Evolutionary conservation across 2,329 filamentous ascomycete genomes (phyloP).

Genomic region (Pseudocercospora cruenta): DNA sequence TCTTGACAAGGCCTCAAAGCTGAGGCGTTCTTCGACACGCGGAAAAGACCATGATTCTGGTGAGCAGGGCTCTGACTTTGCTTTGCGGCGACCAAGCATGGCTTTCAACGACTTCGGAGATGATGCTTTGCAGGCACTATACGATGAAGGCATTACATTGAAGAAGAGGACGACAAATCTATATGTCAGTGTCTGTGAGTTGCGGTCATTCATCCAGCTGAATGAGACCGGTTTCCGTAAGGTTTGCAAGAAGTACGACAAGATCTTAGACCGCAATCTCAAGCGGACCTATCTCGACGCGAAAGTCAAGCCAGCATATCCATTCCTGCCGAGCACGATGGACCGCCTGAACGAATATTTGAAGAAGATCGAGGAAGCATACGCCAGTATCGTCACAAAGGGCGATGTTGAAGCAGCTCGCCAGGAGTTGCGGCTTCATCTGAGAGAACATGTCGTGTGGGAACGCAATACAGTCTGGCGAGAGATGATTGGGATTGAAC

Average conservation of each 20-base stretch:
- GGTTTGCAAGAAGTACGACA: slow-evolving; percentile 97
- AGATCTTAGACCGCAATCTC: slow-evolving; percentile 82
- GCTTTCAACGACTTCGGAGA: slow-evolving; percentile 80
- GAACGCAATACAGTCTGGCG: slow-evolving; percentile 98
- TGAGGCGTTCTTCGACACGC: slow-evolving; percentile 20
- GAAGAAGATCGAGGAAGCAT: slow-evolving; percentile 73
- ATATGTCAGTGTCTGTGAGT: slow-evolving; percentile 90
- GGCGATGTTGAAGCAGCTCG: slow-evolving; percentile 77
- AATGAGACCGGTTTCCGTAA: slow-evolving; percentile 97
- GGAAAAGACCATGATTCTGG: slow-evolving; percentile 28
- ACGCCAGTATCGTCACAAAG: slow-evolving; percentile 78
- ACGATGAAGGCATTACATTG: slow-evolving; percentile 76
- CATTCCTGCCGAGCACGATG: slow-evolving; percentile 76
- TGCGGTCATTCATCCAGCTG: slow-evolving; percentile 93
- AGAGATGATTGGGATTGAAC: slow-evolving; percentile 97
- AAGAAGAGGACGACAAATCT: slow-evolving; percentile 88
- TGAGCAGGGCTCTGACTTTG: slow-evolving; percentile 21
- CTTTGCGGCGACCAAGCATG: slow-evolving; percentile 61
- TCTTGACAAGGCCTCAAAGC: slow-evolving; percentile 22
- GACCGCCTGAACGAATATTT: slow-evolving; percentile 73
- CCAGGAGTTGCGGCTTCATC: slow-evolving; percentile 83
- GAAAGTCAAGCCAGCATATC: slow-evolving; percentile 76
- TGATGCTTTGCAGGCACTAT: slow-evolving; percentile 69
- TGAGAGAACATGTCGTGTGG: slow-evolving; percentile 97
- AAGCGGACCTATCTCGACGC: slow-evolving; percentile 75